Evolutionary conservation across 2,329 filamentous ascomycete species (phyloP), one percentile per base, ranked within the genome.

Genomic region (Colletotrichum sojae): DNA sequence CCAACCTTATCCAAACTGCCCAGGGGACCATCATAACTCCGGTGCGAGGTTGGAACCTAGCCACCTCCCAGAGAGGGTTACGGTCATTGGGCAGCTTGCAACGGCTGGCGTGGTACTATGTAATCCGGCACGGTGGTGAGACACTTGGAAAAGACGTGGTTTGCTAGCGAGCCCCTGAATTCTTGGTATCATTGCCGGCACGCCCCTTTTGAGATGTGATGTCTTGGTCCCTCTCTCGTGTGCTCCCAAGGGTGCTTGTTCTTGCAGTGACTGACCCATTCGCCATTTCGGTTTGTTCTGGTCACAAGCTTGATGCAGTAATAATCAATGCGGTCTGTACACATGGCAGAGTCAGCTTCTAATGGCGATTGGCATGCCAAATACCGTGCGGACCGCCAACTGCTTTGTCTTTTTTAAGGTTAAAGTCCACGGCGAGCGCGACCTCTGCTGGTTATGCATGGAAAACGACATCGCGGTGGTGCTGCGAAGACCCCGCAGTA

Each of bases 81-180:
- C 27, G 27, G 27, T 31, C 9, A 10, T 31, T 8, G 51, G 36
- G 31, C 12, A 57, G 27, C 49, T 54, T 54, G 66, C 66, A 59
- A 68, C 66, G 61, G 66, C 51, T 49, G 53, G 48, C 54, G 66
- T 54, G 48, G 27, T 31, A 31, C 27, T 31, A 31, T 31, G 22
- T 31, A 31, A 8, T 31, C 27, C 27, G 27, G 27, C 27, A 8
- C 27, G 27, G 22, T 59, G 40, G 61, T 60, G 61, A 65, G 54
- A 69, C 66, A 45, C 43, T 65, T 25, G 27, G 9, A 39, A 25
- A 40, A 65, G 48, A 16, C 16, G 55, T 55, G 31, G 54, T 22
- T 40, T 48, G 15, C 16, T 60, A 56, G 61, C 40, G 54, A 64
- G 54, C 54, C 61, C 54, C 54, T 59, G 48, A 45, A 48, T 54